Percentiles rank a stretch among this genome's conserved stretches.
These are phyloP conservation scores for Yamadazyma epiphylla DNA, from an alignment of 1,139 yeast species.

Conservation along the genomic window DNA sequence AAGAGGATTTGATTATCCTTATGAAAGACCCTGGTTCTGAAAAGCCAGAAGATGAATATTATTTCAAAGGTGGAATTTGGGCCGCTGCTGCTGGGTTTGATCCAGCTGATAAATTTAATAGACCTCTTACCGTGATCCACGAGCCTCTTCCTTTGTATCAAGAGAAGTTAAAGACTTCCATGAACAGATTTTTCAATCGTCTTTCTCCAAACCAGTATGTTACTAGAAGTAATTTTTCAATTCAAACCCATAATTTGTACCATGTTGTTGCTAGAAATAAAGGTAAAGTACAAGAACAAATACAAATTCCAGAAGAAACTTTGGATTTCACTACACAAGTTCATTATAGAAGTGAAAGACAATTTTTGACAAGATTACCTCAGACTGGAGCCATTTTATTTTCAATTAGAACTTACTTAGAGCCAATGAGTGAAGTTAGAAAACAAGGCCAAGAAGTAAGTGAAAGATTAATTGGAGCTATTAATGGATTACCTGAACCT, in stretches of 20 bases:
- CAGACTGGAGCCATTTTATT: slow-evolving; percentile 50
- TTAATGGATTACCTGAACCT: slow-evolving; percentile 37
- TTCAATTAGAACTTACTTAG: slow-evolving; percentile 61
- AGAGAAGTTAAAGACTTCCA: slow-evolving; percentile 49
- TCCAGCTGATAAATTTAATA: slow-evolving; percentile 53
- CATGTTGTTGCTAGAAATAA: slow-evolving; percentile 53
- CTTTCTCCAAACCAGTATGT: slow-evolving; percentile 50
- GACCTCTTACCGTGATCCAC: slow-evolving; percentile 53
- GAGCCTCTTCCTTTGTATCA: slow-evolving; percentile 63
- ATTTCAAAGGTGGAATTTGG: slow-evolving; percentile 59
- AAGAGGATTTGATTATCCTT: slow-evolving; percentile 65
- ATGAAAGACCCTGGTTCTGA: slow-evolving; percentile 42
- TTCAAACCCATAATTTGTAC: slow-evolving; percentile 51
- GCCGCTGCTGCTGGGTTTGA: slow-evolving; percentile 77
- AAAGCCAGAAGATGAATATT: slow-evolving; percentile 50
- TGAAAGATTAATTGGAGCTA: slow-evolving; percentile 37
- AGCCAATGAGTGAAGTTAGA: slow-evolving; percentile 55
- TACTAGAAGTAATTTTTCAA: slow-evolving; percentile 58
- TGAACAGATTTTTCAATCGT: slow-evolving; percentile 59
- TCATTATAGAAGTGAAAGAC: slow-evolving; percentile 61
- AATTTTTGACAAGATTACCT: slow-evolving; percentile 56
- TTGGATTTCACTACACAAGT: slow-evolving; percentile 54
- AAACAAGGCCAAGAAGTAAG: slow-evolving; percentile 47
- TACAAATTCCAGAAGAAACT: slow-evolving; percentile 27
- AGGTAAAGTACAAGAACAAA: slow-evolving; percentile 22